Evolutionary conservation across 1,139 yeast species (phyloP).

Genomic region (Pichia sp.): DNA sequence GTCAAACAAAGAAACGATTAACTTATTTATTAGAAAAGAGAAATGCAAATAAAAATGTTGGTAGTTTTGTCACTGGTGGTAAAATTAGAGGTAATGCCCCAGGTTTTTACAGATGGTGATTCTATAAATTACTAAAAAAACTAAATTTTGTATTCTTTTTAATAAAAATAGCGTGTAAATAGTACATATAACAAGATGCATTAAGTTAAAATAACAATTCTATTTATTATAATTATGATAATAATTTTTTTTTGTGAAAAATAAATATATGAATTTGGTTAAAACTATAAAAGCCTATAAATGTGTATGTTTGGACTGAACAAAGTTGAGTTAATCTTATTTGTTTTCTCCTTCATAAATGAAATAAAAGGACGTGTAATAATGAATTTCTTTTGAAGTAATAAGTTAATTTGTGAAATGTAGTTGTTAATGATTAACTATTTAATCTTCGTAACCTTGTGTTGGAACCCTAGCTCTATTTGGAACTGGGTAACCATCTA

Average conservation of each 20-base stretch:
- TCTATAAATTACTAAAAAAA: not conserved
- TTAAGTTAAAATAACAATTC: too few species aligned
- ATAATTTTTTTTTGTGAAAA: too few species aligned
- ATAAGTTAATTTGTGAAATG: too few species aligned
- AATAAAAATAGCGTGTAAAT: not conserved
- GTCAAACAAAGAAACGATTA: conserved; percentile 54
- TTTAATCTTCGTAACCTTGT: conserved; percentile 50
- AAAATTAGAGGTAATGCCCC: conserved; percentile 40
- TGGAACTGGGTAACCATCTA: conserved; percentile 59
- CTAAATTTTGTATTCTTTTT: not conserved
- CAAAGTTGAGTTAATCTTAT: too few species aligned
- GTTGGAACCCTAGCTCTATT: conserved; percentile 48
- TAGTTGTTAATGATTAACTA: too few species aligned
- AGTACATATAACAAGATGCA: not conserved
- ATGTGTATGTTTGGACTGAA: too few species aligned
- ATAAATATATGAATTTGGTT: too few species aligned
- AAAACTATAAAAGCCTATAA: too few species aligned
- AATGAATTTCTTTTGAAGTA: too few species aligned
- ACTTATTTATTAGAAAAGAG: conserved; percentile 49
- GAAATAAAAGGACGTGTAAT: too few species aligned
- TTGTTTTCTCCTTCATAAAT: too few species aligned
- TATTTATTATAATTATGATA: too few species aligned
- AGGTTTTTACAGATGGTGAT: conserved; percentile 47
- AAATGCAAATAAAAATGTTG: conserved; percentile 38
- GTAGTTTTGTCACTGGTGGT: conserved; percentile 33